Evolutionary conservation across 768 basidiomycete species (phyloP).

Genomic region (Roridomyces roridus): DNA sequence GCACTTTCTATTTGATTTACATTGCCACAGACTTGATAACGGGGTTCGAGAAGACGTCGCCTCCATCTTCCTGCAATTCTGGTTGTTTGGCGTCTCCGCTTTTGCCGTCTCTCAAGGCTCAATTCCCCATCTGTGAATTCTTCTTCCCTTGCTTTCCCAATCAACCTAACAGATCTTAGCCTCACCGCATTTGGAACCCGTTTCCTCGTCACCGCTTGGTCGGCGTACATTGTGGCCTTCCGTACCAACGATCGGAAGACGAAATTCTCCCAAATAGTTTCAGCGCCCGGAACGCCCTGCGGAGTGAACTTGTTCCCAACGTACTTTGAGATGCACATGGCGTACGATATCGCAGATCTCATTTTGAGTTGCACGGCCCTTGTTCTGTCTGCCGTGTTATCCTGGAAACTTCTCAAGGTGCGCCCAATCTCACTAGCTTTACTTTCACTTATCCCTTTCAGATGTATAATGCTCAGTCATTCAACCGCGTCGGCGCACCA

Average conservation of each 20-base stretch:
- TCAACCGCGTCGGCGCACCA: slow-evolving; percentile 61
- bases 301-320: slow-evolving; percentile 50
- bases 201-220: slow-evolving; percentile 53
- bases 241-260: slow-evolving; percentile 42
- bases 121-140: slow-evolving; percentile 58
- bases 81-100: slow-evolving; percentile 59
- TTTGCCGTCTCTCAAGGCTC: slow-evolving; percentile 56
- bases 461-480: slow-evolving; percentile 53
- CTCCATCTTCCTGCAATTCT: slow-evolving; percentile 56
- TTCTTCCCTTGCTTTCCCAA: background rate
- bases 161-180: slow-evolving; percentile 31
- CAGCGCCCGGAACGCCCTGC: slow-evolving; percentile 50
- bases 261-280: slow-evolving; percentile 45
- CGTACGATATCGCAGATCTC: slow-evolving; percentile 56
- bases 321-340: slow-evolving; percentile 48
- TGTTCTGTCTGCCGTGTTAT: slow-evolving; percentile 47
- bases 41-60: slow-evolving; percentile 54
- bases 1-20: background rate
- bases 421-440: background rate
- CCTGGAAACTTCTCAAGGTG: slow-evolving; percentile 53
- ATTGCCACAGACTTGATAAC: slow-evolving; percentile 43
- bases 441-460: slow-evolving; percentile 21
- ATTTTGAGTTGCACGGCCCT: slow-evolving; percentile 51
- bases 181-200: slow-evolving; percentile 57
- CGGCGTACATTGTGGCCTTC: slow-evolving; percentile 53